A percentile compares a stretch with the other conserved stretches of the same genome.
These are phyloP conservation scores for Metschnikowia cerradonensis DNA, from an alignment of 805 yeast genomes.

Conservation along the genomic window DNA sequence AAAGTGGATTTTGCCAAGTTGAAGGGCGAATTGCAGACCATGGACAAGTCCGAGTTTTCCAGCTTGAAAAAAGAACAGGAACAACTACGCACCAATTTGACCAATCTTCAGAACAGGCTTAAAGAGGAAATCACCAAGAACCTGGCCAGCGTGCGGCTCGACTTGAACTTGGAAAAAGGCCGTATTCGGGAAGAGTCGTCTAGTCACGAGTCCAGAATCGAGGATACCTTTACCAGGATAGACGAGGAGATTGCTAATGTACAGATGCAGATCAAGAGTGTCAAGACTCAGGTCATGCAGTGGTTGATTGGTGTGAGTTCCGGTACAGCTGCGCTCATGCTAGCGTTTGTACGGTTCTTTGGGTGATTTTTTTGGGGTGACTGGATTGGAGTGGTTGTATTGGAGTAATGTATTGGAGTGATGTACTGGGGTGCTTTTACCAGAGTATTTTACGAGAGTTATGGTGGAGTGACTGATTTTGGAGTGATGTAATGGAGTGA, in stretches of 20 bases:
- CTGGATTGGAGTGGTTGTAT: background rate
- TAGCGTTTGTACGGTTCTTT: conserved; percentile 85
- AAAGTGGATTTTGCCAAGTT: conserved; percentile 94
- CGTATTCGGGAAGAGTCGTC: conserved; percentile 92
- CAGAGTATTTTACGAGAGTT: too few species aligned
- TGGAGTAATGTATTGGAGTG: too few species aligned
- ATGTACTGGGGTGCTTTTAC: too few species aligned
- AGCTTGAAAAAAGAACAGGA: conserved; percentile 84
- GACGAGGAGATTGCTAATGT: conserved; percentile 94
- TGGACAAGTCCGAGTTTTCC: conserved; percentile 83
- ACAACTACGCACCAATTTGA: conserved; percentile 74
- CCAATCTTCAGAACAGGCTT: conserved; percentile 76
- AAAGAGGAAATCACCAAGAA: conserved; percentile 90
- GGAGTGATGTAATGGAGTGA: too few species aligned
- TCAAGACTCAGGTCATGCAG: conserved; percentile 94
- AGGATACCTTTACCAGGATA: conserved; percentile 90
- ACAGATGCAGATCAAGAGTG: conserved; percentile 92
- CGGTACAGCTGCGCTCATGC: conserved; percentile 91
- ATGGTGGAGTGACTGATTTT: too few species aligned
- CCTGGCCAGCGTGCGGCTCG: conserved; percentile 85
- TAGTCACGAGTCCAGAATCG: conserved; percentile 86
- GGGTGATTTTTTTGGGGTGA: conserved; percentile 32
- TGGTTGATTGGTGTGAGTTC: conserved; percentile 98
- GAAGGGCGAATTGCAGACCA: conserved; percentile 83
- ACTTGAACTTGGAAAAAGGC: conserved; percentile 90